phyloP scores from a whole-genome alignment of 2,329 filamentous ascomycete genomes.

The Teratosphaeria epicoccoides region DNA sequence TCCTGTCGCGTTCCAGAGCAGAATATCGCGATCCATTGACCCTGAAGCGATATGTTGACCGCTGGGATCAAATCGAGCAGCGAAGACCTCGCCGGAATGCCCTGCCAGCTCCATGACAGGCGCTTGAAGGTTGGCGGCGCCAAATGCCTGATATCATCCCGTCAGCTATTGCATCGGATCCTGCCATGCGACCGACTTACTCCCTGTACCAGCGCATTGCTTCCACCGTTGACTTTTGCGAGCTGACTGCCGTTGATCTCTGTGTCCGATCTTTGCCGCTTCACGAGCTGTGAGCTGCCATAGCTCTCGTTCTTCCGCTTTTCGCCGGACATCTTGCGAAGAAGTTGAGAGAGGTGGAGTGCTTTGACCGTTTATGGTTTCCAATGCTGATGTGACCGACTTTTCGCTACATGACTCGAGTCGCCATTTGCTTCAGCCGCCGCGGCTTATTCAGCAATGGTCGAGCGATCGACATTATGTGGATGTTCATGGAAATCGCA shows the following conservation, averaged over 20 bases:
- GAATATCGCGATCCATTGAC: slow-evolving; percentile 88
- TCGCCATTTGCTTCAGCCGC: too few species aligned
- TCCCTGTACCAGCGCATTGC: slow-evolving; percentile 51
- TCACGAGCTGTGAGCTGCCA: slow-evolving; percentile 69
- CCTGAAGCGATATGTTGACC: slow-evolving; percentile 86
- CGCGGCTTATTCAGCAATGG: too few species aligned
- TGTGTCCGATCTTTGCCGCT: slow-evolving; percentile 68
- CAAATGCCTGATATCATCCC: slow-evolving; percentile 48
- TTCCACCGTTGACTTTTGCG: slow-evolving; percentile 45
- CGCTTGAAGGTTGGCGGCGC: slow-evolving; percentile 74
- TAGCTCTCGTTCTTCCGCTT: slow-evolving; percentile 86
- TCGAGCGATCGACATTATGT: too few species aligned
- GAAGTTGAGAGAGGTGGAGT: not conserved
- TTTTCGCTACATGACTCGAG: not conserved
- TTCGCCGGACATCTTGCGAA: slow-evolving; percentile 66
- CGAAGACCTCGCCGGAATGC: slow-evolving; percentile 74
- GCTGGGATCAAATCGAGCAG: slow-evolving; percentile 78
- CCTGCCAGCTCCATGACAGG: slow-evolving; percentile 86
- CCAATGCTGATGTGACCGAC: not conserved
- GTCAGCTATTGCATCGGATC: slow-evolving; percentile 3
- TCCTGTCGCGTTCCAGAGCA: slow-evolving; percentile 88
- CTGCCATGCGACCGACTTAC: slow-evolving; percentile 44
- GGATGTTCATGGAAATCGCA: too few species aligned
- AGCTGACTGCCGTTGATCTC: slow-evolving; percentile 46
- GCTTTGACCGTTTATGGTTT: not conserved